Conservation (phyloP, 306 rosid species). For the Arachis hypogaea region DNA sequence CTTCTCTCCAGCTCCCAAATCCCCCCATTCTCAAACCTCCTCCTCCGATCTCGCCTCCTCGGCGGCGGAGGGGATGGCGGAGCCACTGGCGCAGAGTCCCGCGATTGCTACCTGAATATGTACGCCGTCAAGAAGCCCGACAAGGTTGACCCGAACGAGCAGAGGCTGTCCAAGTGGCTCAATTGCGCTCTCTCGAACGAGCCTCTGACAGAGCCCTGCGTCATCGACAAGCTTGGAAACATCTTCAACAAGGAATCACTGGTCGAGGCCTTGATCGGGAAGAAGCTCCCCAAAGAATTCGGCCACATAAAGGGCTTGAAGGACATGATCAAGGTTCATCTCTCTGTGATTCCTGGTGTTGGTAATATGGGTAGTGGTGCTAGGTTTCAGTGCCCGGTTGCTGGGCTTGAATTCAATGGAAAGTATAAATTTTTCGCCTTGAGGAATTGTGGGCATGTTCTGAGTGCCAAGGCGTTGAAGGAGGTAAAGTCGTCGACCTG, state of each 20-base stretch:
- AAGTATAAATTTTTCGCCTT: conserved; percentile 75
- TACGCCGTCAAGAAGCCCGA: conserved; percentile 90
- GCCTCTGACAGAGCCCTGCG: conserved; percentile 87
- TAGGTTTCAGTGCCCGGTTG: conserved; percentile 77
- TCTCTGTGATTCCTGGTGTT: conserved; percentile 51
- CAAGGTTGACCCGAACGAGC: conserved; percentile 87
- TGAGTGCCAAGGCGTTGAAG: conserved; percentile 88
- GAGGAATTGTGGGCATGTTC: conserved; percentile 87
- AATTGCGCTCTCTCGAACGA: conserved; percentile 84
- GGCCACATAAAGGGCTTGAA: conserved; percentile 84
- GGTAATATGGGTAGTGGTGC: conserved; percentile 39
- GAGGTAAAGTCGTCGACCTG: conserved; percentile 75
- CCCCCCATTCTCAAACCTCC: conserved; percentile 63
- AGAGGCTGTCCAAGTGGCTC: conserved; percentile 82
- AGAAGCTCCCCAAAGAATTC: conserved; percentile 90
- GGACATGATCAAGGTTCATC: conserved; percentile 73
- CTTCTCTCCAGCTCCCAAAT: conserved; percentile 43
- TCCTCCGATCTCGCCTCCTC: conserved; percentile 54
- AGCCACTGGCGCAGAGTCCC: conserved; percentile 94
- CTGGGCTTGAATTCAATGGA: conserved; percentile 87
- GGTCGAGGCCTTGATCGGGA: conserved; percentile 79
- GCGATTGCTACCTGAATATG: conserved; percentile 96
- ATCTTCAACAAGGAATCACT: conserved; percentile 79
- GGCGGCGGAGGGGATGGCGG: conserved; percentile 99
- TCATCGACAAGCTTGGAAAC: conserved; percentile 81